Percentiles rank a stretch among this genome's conserved stretches.
Evolutionary conservation across 2,329 filamentous ascomycete genomes (phyloP).

Genomic region (Dactylellina sp.): DNA sequence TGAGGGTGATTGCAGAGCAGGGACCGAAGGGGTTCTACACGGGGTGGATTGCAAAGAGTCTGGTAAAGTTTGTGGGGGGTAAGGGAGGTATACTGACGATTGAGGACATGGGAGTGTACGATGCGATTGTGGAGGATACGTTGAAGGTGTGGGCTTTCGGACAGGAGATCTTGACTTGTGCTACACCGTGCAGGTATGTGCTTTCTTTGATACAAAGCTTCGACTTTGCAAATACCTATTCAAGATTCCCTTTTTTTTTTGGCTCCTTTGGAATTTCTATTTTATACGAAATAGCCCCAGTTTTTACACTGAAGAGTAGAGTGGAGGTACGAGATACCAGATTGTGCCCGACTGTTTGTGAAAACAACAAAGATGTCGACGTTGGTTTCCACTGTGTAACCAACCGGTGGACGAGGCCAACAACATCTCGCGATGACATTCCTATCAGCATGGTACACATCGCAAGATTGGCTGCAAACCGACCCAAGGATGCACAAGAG

Average conservation of each 20-base stretch:
- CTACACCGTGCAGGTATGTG: slow-evolving; percentile 59
- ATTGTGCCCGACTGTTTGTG: no score
- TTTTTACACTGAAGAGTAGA: no score
- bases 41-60: slow-evolving; percentile 55
- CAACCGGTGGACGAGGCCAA: no score
- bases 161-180: slow-evolving; percentile 59
- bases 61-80: slow-evolving; percentile 54
- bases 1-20: slow-evolving; percentile 57
- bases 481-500: no score
- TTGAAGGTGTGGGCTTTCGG: slow-evolving; percentile 57
- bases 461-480: no score
- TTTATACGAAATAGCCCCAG: no score
- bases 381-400: no score
- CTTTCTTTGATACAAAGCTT: neutral
- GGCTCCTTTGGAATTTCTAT: neutral
- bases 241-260: neutral
- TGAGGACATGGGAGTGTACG: slow-evolving; percentile 58
- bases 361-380: no score
- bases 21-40: slow-evolving; percentile 58
- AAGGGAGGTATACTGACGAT: slow-evolving; percentile 58
- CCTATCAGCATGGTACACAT: no score
- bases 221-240: neutral
- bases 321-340: no score
- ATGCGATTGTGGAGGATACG: slow-evolving; percentile 58
- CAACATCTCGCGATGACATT: no score